A percentile compares a stretch with the other conserved stretches of the same genome.
Evolutionary conservation across 768 basidiomycete species (phyloP).

Genomic region (Cantharellus anzutake): DNA sequence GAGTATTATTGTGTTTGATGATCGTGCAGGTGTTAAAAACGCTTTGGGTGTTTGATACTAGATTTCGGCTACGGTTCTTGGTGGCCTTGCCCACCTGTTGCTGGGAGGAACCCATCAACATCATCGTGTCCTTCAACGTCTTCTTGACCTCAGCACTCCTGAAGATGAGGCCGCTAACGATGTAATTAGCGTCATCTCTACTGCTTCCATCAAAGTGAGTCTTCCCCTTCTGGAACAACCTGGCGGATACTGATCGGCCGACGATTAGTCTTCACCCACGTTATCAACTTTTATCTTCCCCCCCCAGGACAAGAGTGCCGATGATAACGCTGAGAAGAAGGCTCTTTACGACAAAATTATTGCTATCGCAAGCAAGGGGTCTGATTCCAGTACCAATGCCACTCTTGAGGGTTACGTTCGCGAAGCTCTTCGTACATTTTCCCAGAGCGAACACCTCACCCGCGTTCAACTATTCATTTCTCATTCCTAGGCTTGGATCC

Average conservation of each 20-base stretch:
- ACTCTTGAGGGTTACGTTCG: background rate
- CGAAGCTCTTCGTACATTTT: background rate
- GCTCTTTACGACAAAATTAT: slow-evolving; percentile 20
- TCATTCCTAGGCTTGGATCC: slow-evolving; percentile 1
- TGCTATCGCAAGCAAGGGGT: background rate
- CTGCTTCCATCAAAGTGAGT: no score
- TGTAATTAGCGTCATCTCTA: no score
- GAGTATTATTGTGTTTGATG: background rate
- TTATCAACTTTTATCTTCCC: background rate
- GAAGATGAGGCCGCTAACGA: no score
- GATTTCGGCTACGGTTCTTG: no score
- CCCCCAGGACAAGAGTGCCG: background rate
- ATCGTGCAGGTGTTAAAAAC: no score
- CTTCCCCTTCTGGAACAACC: background rate
- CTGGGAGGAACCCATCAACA: no score
- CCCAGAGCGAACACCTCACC: background rate
- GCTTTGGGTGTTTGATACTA: background rate
- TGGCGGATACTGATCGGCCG: background rate
- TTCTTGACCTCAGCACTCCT: no score
- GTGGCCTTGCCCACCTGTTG: no score
- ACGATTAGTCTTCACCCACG: background rate
- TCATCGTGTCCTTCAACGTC: no score
- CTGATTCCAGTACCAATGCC: background rate
- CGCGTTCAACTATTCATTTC: background rate
- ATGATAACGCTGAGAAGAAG: slow-evolving; percentile 11